phyloP scores from a whole-genome alignment of 352 stramenopile species.

The Phytophthora pini region DNA sequence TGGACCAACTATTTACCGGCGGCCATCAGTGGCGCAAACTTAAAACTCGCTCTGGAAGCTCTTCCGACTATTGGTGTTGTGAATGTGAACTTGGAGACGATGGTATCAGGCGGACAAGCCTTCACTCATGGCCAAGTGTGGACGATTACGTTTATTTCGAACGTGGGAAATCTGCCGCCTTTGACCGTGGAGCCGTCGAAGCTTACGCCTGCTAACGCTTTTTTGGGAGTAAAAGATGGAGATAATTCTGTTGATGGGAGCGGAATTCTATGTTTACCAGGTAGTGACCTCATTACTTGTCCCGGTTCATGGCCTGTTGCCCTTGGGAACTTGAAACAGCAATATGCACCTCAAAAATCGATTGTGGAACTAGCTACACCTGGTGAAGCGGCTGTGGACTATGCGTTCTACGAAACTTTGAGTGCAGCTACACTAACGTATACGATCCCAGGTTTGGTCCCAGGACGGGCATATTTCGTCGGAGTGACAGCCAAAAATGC shows the following conservation, averaged over 20 bases:
- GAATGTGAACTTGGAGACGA: constrained; percentile 40
- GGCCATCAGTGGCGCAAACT: constrained; percentile 35
- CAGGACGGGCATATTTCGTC: constrained; percentile 86
- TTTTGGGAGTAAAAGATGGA: constrained; percentile 70
- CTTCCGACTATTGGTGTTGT: constrained; percentile 75
- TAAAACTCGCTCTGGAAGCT: constrained; percentile 68
- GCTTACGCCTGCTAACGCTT: constrained; percentile 57
- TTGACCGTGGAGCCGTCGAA: constrained; percentile 71
- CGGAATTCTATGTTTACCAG: constrained; percentile 53
- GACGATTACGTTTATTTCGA: constrained; percentile 82
- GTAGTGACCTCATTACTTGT: constrained; percentile 43
- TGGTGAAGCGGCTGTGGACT: constrained; percentile 69
- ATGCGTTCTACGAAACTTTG: constrained; percentile 76
- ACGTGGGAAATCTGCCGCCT: constrained; percentile 61
- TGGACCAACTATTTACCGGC: constrained; percentile 76
- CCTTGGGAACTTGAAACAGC: constrained; percentile 15
- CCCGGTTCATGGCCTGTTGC: constrained; percentile 49
- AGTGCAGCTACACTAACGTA: constrained; percentile 67
- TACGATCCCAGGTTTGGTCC: constrained; percentile 70
- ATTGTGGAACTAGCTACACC: constrained; percentile 25
- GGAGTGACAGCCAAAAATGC: constrained; percentile 90
- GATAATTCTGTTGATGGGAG: constrained; percentile 69
- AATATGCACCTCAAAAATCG: constrained; percentile 11
- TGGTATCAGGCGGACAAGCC: constrained; percentile 12
- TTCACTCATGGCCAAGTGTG: constrained; percentile 60